phyloP scores from a whole-genome alignment of 139 green algal genomes.

The Penium margaritaceum region DNA sequence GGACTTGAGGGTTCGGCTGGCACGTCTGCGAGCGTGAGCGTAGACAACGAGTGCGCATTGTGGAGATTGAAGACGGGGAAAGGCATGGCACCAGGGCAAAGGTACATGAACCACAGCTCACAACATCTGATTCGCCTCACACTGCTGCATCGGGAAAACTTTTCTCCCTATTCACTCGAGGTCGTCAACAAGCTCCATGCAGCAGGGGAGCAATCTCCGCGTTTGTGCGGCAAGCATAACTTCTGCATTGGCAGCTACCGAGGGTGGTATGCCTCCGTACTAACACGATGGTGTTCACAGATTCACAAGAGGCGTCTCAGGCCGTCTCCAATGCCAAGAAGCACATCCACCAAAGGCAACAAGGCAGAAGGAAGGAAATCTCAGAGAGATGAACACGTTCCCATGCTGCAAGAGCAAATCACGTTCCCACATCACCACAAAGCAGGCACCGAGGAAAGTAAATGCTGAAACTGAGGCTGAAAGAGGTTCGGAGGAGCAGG shows the following conservation, averaged over 20 bases:
- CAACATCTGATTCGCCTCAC: too few species aligned
- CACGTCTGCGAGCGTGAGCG: background rate
- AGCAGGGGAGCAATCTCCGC: too few species aligned
- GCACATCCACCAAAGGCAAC: background rate
- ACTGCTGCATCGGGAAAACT: too few species aligned
- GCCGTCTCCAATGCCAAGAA: too few species aligned
- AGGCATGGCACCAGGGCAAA: background rate
- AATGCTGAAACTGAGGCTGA: too few species aligned
- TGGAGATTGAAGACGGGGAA: background rate
- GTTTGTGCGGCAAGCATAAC: too few species aligned
- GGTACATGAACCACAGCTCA: background rate
- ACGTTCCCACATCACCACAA: background rate
- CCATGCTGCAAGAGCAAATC: background rate
- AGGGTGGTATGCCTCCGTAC: too few species aligned
- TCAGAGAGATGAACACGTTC: background rate
- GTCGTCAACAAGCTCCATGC: too few species aligned
- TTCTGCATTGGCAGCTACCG: too few species aligned
- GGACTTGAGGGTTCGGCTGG: slow-evolving; percentile 7
- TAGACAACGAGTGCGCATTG: background rate
- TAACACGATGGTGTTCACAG: too few species aligned
- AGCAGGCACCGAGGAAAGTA: background rate
- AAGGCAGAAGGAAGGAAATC: background rate
- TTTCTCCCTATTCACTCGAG: background rate
- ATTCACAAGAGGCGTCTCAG: too few species aligned
- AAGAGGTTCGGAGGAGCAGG: background rate